Base-by-base conservation (phyloP, 768 basidiomycete species). In the Russula sp. region DNA sequence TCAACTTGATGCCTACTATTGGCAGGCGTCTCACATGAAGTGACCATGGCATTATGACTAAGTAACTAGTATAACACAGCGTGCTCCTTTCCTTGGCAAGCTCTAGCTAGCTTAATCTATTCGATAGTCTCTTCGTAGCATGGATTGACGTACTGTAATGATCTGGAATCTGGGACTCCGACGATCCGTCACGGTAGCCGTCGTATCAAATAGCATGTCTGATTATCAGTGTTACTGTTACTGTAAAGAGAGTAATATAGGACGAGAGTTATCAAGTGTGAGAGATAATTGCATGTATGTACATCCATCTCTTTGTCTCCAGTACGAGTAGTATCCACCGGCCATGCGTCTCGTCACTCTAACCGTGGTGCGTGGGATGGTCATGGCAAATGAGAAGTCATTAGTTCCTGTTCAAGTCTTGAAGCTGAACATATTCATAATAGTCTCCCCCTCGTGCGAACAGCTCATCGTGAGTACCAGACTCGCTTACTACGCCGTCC, bases 371-470 rank as follows among this genome's bases (percentile, higher is more conserved):
- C 34, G 31, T 54, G 11, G 11, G 27, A 39, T n/a, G 16, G 22
- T 35, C 49, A 9, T 63, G 7, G 7, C 20, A 16, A n/a, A 27
- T 45, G 16, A 57, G 20, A 35, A 13, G 42, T 57, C 35, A 13
- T 59, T 51, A 63, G 13, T 51, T 50, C 27, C 57, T 66, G 47
- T 47, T 63, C 7, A 68, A 62, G 16, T 42, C 65, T 48, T 68
- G 67, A 0, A 68, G 54, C 37, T 66, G 67, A 34, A 68, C 67
- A 34, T 68, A 66, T 68, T 68, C 67, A 18, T 62, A 68, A 48
- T 68, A 68, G 11, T 55, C 61, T 42, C 67, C 67, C 40, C 58
- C 32, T 11, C 51, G 47, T 16, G 67, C 27, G 22, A 68, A 27
- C 27, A 68, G 58, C 53, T 68, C 67, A 47, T 68, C 67, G 55